A percentile compares a stretch with the other conserved stretches of the same genome.
Evolutionary conservation across 306 rosid species (phyloP).

Genomic region (Quercus engelmannii): DNA sequence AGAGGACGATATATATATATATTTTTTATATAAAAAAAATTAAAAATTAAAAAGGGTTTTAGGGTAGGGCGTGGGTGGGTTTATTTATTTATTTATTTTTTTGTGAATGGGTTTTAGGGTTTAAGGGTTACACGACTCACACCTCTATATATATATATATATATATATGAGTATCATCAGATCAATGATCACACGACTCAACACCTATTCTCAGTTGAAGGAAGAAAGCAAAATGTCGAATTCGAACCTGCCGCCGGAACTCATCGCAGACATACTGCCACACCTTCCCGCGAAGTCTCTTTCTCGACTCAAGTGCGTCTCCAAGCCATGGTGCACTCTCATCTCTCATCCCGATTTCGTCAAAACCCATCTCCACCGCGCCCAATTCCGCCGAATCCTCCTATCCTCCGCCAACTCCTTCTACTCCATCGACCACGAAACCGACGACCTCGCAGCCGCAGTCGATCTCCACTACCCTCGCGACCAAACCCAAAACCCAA

Average conservation of each 20-base stretch:
- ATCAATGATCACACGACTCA: no score
- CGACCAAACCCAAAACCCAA: not conserved
- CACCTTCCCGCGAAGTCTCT: not conserved
- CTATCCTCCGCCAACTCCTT: not conserved
- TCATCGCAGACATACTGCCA: not conserved
- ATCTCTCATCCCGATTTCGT: not conserved
- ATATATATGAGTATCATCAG: no score
- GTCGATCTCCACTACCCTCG: not conserved
- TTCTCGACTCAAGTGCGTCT: constrained; percentile 5
- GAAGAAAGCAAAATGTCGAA: no score
- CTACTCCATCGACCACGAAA: not conserved
- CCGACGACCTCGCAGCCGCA: not conserved
- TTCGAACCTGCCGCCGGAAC: not conserved
- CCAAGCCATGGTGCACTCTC: not conserved
- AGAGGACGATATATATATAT: no score
- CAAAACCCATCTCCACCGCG: not conserved
- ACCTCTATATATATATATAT: no score
- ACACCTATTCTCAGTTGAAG: no score
- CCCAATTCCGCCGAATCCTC: not conserved
- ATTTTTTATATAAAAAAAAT: no score
- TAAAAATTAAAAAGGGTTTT: no score
- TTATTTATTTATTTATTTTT: no score
- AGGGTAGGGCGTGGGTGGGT: no score
- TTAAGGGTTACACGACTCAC: no score
- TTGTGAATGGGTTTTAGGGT: no score